Conservation (phyloP, 306 rosid genomes). For the Herpetospermum pedunculosum region DNA sequence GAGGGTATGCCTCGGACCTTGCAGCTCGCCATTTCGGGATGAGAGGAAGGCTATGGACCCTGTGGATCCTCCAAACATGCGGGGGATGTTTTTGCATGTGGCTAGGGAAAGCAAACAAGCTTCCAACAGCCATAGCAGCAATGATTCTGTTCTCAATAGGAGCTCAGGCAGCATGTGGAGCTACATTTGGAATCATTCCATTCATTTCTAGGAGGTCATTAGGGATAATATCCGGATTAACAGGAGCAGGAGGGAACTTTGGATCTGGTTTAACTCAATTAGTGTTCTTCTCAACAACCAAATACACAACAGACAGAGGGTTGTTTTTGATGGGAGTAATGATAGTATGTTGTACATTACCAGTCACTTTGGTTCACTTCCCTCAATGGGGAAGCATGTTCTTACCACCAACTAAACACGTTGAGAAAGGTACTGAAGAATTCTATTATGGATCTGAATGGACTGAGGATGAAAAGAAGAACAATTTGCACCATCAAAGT, state of each 20-base stretch:
- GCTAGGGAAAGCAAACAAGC: slow-evolving; percentile 61
- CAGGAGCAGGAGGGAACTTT: slow-evolving; percentile 84
- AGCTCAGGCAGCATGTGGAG: slow-evolving; percentile 94
- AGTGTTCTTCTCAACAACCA: slow-evolving; percentile 49
- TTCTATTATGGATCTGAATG: slow-evolving; percentile 62
- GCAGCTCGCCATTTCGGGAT: slow-evolving; percentile 61
- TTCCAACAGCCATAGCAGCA: slow-evolving; percentile 42
- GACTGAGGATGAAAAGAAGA: slow-evolving; percentile 53
- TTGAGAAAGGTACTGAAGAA: slow-evolving; percentile 38
- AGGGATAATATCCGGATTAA: slow-evolving; percentile 64
- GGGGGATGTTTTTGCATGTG: slow-evolving; percentile 89
- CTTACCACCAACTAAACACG: slow-evolving; percentile 48
- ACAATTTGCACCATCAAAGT: slow-evolving; percentile 50
- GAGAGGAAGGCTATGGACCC: slow-evolving; percentile 76
- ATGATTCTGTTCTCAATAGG: slow-evolving; percentile 89
- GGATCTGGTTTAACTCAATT: slow-evolving; percentile 79
- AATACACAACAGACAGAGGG: slow-evolving; percentile 41
- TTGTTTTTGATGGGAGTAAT: slow-evolving; percentile 59
- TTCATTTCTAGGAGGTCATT: slow-evolving; percentile 73
- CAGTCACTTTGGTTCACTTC: slow-evolving; percentile 60
- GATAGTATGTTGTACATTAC: slow-evolving; percentile 68
- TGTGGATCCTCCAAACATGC: slow-evolving; percentile 65
- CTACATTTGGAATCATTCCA: slow-evolving; percentile 73
- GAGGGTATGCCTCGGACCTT: slow-evolving; percentile 52
- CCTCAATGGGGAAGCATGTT: slow-evolving; percentile 97